Evolutionary conservation across 805 yeast species (phyloP).

Genomic region (Kazachstania taianensis): DNA sequence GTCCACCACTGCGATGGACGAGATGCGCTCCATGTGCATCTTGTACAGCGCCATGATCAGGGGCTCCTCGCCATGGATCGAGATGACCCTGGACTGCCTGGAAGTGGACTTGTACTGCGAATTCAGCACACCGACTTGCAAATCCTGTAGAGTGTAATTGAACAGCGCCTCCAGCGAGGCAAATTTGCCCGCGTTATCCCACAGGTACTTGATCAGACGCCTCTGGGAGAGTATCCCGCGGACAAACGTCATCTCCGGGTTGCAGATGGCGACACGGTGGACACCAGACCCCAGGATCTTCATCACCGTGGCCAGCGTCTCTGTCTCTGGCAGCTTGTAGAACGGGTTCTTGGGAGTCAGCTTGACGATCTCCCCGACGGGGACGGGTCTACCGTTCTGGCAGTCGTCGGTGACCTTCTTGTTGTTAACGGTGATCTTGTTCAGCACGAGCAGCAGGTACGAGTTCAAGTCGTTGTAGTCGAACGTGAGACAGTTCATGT

Average conservation of each 20-base stretch:
- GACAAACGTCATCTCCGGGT: slow-evolving; percentile 42
- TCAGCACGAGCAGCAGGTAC: slow-evolving; percentile 72
- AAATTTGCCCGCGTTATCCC: slow-evolving; percentile 89
- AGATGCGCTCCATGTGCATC: slow-evolving; percentile 77
- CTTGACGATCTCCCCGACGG: slow-evolving; percentile 79
- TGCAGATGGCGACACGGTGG: slow-evolving; percentile 79
- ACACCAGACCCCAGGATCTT: slow-evolving; percentile 92
- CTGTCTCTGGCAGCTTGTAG: slow-evolving; percentile 60
- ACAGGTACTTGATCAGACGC: slow-evolving; percentile 68
- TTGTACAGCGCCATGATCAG: slow-evolving; percentile 77
- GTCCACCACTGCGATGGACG: slow-evolving; percentile 90
- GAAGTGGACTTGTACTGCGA: slow-evolving; percentile 30
- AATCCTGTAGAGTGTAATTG: slow-evolving; percentile 55
- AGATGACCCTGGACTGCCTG: slow-evolving; percentile 47
- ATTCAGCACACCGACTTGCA: slow-evolving; percentile 59
- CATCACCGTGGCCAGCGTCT: slow-evolving; percentile 61
- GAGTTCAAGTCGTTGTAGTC: slow-evolving; percentile 89
- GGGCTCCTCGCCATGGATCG: slow-evolving; percentile 78
- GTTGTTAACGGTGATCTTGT: slow-evolving; percentile 42
- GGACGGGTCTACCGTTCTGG: slow-evolving; percentile 79
- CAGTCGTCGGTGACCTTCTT: slow-evolving; percentile 41
- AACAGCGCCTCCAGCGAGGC: slow-evolving; percentile 69
- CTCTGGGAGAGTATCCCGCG: slow-evolving; percentile 88
- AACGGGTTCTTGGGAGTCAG: slow-evolving; percentile 85
- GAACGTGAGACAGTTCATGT: slow-evolving; percentile 68